Percentiles rank a stretch among this genome's conserved stretches.
These are phyloP conservation scores for Panus rudis DNA, from an alignment of 768 basidiomycete genomes.

Conservation along the genomic window DNA sequence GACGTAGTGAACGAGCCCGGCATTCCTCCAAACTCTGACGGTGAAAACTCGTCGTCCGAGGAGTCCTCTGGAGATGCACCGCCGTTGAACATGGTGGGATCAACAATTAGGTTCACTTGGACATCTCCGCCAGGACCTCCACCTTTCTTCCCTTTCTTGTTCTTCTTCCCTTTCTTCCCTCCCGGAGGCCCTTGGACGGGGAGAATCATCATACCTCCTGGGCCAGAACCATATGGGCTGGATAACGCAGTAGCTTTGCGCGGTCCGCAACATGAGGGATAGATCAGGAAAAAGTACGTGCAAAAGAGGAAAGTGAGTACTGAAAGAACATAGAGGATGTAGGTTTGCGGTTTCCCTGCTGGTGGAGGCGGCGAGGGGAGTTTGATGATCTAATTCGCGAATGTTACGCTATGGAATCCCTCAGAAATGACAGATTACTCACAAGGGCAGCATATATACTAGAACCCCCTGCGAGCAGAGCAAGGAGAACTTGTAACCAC, in stretches of 20 bases:
- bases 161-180: constrained; percentile 36
- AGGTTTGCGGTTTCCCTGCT: constrained; percentile 46
- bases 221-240: constrained; percentile 15
- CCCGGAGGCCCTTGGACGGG: constrained; percentile 50
- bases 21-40: constrained; percentile 22
- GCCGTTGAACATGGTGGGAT: constrained; percentile 48
- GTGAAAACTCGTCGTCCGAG: constrained; percentile 27
- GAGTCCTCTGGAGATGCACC: constrained; percentile 24
- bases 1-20: constrained; percentile 13
- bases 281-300: constrained; percentile 50
- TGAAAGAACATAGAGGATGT: constrained; percentile 51
- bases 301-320: constrained; percentile 43
- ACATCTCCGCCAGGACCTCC: constrained; percentile 32
- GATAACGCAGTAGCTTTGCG: constrained; percentile 21
- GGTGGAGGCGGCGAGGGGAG: constrained; percentile 45
- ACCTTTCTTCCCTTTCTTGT: constrained; percentile 31
- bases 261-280: constrained; percentile 46
- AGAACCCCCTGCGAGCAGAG: constrained; percentile 45
- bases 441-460: constrained; percentile 61
- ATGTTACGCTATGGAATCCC: not conserved
- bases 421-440: constrained; percentile 17
- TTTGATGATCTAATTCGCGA: constrained; percentile 43
- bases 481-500: constrained; percentile 41
- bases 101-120: constrained; percentile 70
- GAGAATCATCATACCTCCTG: constrained; percentile 50